Conservation (phyloP, 331 rosid genomes). For the Rhamnella rubrinervis region DNA sequence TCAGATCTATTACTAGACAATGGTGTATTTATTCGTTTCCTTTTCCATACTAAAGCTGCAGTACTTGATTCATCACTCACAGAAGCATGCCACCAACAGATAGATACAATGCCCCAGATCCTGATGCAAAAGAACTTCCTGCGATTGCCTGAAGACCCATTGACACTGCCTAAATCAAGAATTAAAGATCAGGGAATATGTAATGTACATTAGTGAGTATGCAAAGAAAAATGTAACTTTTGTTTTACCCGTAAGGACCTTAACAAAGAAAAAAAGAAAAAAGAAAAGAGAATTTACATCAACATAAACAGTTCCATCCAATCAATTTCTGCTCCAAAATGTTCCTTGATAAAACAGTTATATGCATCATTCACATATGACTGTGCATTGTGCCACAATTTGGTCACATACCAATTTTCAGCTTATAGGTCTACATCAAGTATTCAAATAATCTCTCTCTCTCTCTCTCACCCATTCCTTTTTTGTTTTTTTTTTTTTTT, state of each 20-base stretch:
- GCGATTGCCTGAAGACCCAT: conserved; percentile 76
- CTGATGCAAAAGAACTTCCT: conserved; percentile 55
- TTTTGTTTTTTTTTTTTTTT: not conserved
- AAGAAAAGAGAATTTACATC: not conserved
- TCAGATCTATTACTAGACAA: too few species aligned
- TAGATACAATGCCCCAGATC: conserved; percentile 54
- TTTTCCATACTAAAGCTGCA: not conserved
- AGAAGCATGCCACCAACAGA: conserved; percentile 91
- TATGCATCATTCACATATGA: too few species aligned
- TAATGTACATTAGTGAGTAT: not conserved
- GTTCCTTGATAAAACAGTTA: too few species aligned
- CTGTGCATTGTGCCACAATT: too few species aligned
- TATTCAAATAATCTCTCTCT: not conserved
- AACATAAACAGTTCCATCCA: too few species aligned
- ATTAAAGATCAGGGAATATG: not conserved
- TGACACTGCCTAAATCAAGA: conserved; percentile 57
- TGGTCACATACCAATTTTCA: too few species aligned
- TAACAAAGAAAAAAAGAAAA: not conserved
- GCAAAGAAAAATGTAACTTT: not conserved
- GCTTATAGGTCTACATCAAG: not conserved
- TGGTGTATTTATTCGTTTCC: not conserved
- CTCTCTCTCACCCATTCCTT: too few species aligned
- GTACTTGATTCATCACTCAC: conserved; percentile 46
- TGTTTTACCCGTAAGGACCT: not conserved
- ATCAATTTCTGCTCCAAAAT: too few species aligned